A percentile compares a stretch with the other conserved stretches of the same genome.
These are phyloP conservation scores for Hepatocystis sp. DNA, from an alignment of 169 alveolate genomes.

Conservation along the genomic window DNA sequence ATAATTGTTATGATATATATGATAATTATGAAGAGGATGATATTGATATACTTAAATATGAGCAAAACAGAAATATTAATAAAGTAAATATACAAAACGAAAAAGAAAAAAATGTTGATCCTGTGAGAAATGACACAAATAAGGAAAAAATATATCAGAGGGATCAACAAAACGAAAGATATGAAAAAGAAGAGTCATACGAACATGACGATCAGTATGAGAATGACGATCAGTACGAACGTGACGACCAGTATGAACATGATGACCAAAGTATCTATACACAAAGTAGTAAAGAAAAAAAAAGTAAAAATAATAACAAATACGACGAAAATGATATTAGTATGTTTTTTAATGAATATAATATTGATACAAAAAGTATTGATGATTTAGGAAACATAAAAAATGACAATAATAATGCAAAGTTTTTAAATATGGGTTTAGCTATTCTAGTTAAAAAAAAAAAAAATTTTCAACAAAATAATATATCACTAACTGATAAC, in stretches of 20 bases:
- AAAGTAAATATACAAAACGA: slow-evolving; percentile 1
- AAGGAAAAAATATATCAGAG: slow-evolving; percentile 2
- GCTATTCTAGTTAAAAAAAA: slow-evolving; percentile 21
- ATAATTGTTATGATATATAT: slow-evolving; percentile 47
- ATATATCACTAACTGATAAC: too few species aligned
- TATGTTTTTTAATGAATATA: slow-evolving; percentile 20
- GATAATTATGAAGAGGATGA: slow-evolving; percentile 72
- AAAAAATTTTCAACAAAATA: background rate
- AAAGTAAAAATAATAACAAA: slow-evolving; percentile 2
- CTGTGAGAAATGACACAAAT: slow-evolving; percentile 2
- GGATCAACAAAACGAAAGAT: slow-evolving; percentile 18
- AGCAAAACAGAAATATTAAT: slow-evolving; percentile 13
- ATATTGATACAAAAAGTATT: slow-evolving; percentile 20
- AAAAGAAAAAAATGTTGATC: slow-evolving; percentile 11
- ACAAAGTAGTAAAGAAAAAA: background rate
- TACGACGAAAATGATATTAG: slow-evolving; percentile 38
- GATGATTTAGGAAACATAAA: slow-evolving; percentile 15
- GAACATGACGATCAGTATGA: background rate
- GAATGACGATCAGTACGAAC: background rate
- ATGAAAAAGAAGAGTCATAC: slow-evolving; percentile 3
- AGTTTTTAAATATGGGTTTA: slow-evolving; percentile 59
- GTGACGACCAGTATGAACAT: background rate
- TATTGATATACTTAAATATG: slow-evolving; percentile 61
- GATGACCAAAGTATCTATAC: background rate
- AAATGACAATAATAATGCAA: slow-evolving; percentile 2